Percentiles rank a stretch among this genome's conserved stretches.
phyloP scores from a whole-genome alignment of 768 basidiomycete genomes.

The Macrolepiota fuliginosa region DNA sequence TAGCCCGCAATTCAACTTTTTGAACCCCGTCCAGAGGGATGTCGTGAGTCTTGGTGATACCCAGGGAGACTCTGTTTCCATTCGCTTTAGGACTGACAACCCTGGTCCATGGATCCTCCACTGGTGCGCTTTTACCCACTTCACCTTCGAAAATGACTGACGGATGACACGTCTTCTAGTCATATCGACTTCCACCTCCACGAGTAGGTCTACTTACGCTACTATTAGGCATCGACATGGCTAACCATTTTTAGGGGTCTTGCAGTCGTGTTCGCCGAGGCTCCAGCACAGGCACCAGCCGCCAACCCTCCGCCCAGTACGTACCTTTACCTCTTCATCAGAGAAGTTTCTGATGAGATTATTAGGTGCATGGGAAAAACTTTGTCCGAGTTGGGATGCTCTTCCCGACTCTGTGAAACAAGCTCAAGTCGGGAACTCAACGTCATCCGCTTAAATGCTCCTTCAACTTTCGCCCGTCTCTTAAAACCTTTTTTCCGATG shows the following conservation, averaged over 20 bases:
- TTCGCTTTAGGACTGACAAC: constrained; percentile 65
- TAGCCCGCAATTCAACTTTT: constrained; percentile 31
- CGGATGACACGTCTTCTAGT: constrained; percentile 15
- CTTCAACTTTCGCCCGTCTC: too few relatives aligned
- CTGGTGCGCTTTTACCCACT: constrained; percentile 23
- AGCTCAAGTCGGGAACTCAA: neutral
- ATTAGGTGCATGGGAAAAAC: neutral
- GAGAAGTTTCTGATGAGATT: neutral
- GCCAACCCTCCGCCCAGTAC: neutral
- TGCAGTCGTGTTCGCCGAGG: constrained; percentile 18
- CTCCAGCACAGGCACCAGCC: neutral
- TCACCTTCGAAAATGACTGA: neutral
- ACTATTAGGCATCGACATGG: neutral
- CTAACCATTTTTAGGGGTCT: constrained; percentile 11
- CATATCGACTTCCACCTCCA: constrained; percentile 38
- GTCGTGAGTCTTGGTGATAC: constrained; percentile 39
- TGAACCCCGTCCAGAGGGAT: constrained; percentile 56
- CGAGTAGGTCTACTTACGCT: constrained; percentile 16
- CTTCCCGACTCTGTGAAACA: neutral
- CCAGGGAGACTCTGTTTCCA: constrained; percentile 41
- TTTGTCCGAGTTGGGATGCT: neutral
- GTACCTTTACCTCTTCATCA: neutral
- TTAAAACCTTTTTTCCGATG: too few relatives aligned
- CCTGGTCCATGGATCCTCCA: constrained; percentile 59
- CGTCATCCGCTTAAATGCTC: too few relatives aligned